A percentile compares a stretch with the other conserved stretches of the same genome.
Conservation (phyloP, 1,139 yeast genomes). For the Saccharomyces uvarum region DNA sequence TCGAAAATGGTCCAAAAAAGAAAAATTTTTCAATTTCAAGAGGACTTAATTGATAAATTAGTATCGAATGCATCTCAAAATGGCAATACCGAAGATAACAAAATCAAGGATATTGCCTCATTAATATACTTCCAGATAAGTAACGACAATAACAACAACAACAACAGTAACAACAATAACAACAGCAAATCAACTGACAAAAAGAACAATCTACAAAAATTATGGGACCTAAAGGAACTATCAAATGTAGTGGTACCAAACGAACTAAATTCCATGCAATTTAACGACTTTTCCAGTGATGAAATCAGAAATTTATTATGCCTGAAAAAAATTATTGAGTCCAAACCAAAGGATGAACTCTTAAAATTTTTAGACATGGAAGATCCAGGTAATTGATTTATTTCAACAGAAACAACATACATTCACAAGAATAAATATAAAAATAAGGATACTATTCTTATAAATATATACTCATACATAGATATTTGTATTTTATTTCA, state of each 20-base stretch:
- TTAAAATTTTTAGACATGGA: slow-evolving; percentile 44
- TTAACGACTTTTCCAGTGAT: slow-evolving; percentile 14
- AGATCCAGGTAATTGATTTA: background rate
- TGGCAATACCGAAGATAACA: slow-evolving; percentile 1
- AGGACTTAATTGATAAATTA: slow-evolving; percentile 26
- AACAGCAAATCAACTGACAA: slow-evolving; percentile 2
- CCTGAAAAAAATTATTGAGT: slow-evolving; percentile 53
- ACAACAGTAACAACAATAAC: slow-evolving; percentile 8
- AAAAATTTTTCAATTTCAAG: slow-evolving; percentile 23
- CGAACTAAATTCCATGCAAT: slow-evolving; percentile 9
- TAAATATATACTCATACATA: background rate
- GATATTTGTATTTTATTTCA: background rate
- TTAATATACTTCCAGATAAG: slow-evolving; percentile 21
- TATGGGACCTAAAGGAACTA: slow-evolving; percentile 34
- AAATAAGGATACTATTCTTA: background rate
- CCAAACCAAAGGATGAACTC: slow-evolving; percentile 64
- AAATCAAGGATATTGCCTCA: slow-evolving; percentile 16
- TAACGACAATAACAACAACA: slow-evolving; percentile 8
- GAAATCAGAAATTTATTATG: slow-evolving; percentile 49
- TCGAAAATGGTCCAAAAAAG: slow-evolving; percentile 21
- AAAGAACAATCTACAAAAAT: slow-evolving; percentile 20
- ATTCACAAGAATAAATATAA: slow-evolving; percentile 1
- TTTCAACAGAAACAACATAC: background rate
- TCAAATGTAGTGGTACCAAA: slow-evolving; percentile 7
- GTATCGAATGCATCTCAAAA: slow-evolving; percentile 6